These are phyloP conservation scores for Nectriaceae sp. DNA, from an alignment of 2,329 filamentous ascomycete genomes.

Conservation along the genomic window DNA sequence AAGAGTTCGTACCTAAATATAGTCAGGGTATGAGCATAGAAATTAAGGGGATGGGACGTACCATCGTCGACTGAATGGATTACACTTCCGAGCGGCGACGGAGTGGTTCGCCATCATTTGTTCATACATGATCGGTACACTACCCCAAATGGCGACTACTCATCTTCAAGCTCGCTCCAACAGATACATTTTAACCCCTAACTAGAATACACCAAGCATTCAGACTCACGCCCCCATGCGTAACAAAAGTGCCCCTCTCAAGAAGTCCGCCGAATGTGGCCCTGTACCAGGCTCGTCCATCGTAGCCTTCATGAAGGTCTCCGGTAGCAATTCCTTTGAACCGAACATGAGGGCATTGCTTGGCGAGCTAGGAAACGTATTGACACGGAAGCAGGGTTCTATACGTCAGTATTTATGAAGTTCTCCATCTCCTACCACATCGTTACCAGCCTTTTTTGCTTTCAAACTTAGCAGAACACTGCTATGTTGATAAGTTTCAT, in stretches of 20 bases:
- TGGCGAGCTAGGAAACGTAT: constrained; percentile 36
- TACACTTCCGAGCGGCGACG: constrained; percentile 38
- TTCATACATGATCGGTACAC: constrained; percentile 25
- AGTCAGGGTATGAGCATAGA: not conserved
- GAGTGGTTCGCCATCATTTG: constrained; percentile 32
- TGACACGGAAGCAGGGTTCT: no score
- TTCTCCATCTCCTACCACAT: no score
- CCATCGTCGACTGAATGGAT: constrained; percentile 40
- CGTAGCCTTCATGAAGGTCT: constrained; percentile 24
- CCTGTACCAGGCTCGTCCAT: constrained; percentile 44
- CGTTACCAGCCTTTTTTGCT: no score
- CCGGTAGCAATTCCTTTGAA: constrained; percentile 29
- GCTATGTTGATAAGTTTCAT: no score
- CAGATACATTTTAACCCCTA: constrained; percentile 39
- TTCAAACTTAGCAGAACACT: no score
- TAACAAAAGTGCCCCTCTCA: constrained; percentile 42
- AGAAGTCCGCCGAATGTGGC: constrained; percentile 43
- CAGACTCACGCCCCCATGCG: constrained; percentile 42
- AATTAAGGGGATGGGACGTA: constrained; percentile 4
- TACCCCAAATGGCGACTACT: constrained; percentile 33
- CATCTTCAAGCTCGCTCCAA: constrained; percentile 39
- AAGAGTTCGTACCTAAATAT: constrained; percentile 38
- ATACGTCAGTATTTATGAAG: no score
- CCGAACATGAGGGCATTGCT: constrained; percentile 41
- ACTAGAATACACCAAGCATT: constrained; percentile 43